A percentile compares a stretch with the other conserved stretches of the same genome.
Conservation (phyloP, 106 monocot species). For the Dioscorea zingiberensis region DNA sequence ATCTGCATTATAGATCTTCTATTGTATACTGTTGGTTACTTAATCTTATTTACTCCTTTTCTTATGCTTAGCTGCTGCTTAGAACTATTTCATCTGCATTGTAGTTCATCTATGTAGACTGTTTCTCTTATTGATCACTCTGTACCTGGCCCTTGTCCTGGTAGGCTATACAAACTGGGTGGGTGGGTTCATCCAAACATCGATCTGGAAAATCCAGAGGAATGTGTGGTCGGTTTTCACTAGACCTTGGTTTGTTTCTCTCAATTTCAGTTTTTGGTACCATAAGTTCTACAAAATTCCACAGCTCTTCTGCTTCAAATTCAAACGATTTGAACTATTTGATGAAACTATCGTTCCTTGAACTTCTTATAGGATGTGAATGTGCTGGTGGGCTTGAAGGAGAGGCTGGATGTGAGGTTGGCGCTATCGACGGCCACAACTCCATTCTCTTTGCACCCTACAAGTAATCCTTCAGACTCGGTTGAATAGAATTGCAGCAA, state of each 20-base stretch:
- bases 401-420: slow-evolving; percentile 61
- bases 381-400: slow-evolving; percentile 59
- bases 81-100: too few relatives aligned
- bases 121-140: too few relatives aligned
- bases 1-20: too few relatives aligned
- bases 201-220: slow-evolving; percentile 88
- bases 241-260: neutral
- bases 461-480: neutral
- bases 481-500: too few relatives aligned
- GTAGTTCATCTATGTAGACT: too few relatives aligned
- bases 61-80: too few relatives aligned
- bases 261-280: neutral
- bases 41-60: too few relatives aligned
- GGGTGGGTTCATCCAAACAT: slow-evolving; percentile 96
- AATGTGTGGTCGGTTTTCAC: slow-evolving; percentile 55
- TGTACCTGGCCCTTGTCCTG: too few relatives aligned
- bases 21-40: too few relatives aligned
- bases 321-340: too few relatives aligned
- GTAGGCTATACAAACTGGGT: slow-evolving; percentile 92
- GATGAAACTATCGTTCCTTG: neutral
- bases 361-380: slow-evolving; percentile 31
- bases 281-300: neutral
- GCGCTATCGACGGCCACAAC: slow-evolving; percentile 79
- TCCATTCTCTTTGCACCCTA: slow-evolving; percentile 66
- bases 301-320: too few relatives aligned